phyloP scores from a whole-genome alignment of 352 stramenopile species.

The Phytophthora pseudosyringae region DNA sequence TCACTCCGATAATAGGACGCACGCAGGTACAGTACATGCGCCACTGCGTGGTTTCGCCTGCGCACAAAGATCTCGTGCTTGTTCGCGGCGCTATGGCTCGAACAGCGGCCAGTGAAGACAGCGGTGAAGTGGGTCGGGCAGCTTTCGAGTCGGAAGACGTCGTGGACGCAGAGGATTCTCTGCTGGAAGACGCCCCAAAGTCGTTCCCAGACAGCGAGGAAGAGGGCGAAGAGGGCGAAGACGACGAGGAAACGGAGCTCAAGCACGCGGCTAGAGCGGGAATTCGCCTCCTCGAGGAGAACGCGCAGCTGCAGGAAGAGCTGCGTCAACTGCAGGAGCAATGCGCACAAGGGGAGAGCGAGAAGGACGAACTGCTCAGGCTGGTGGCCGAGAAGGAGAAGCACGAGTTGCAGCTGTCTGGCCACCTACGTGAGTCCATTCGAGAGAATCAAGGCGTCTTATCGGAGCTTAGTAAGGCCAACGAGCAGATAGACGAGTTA shows the following conservation, averaged over 20 bases:
- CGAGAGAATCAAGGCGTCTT: slow-evolving; percentile 58
- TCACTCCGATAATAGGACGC: neutral
- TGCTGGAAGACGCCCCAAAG: slow-evolving; percentile 25
- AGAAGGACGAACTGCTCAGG: slow-evolving; percentile 46
- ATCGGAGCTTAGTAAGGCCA: slow-evolving; percentile 50
- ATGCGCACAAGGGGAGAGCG: slow-evolving; percentile 35
- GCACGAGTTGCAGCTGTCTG: slow-evolving; percentile 41
- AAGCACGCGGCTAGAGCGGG: slow-evolving; percentile 66
- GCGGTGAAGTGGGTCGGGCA: neutral
- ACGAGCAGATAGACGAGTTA: slow-evolving; percentile 37
- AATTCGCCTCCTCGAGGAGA: slow-evolving; percentile 75
- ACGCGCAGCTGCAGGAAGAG: slow-evolving; percentile 70
- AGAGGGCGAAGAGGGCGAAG: slow-evolving; percentile 32
- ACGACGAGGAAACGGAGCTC: slow-evolving; percentile 53
- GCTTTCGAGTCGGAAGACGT: slow-evolving; percentile 4
- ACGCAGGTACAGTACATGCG: neutral
- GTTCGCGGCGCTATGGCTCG: slow-evolving; percentile 9
- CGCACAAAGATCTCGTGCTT: slow-evolving; percentile 14
- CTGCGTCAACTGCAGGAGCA: slow-evolving; percentile 57
- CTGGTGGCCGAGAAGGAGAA: slow-evolving; percentile 52
- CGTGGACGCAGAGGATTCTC: slow-evolving; percentile 16
- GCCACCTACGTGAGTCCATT: slow-evolving; percentile 63
- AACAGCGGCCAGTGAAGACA: slow-evolving; percentile 5
- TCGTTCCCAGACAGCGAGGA: slow-evolving; percentile 26
- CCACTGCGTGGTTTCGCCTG: slow-evolving; percentile 21